These are phyloP conservation scores for Petunia secreta DNA, from an alignment of 257 asterid species.

Conservation along the genomic window DNA sequence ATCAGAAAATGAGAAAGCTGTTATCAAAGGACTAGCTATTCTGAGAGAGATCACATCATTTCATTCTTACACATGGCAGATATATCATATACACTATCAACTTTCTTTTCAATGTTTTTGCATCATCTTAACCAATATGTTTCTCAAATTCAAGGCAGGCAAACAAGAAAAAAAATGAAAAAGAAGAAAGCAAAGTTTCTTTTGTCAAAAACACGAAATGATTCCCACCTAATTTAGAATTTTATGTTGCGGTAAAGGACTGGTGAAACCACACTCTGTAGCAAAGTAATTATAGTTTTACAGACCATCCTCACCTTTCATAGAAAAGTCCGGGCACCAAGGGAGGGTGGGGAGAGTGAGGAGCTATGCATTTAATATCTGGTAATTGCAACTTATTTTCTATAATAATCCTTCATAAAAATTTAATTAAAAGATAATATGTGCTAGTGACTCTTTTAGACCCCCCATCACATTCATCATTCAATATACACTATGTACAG, in stretches of 20 bases:
- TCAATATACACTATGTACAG: not conserved
- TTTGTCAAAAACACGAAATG: not conserved
- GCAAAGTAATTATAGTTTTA: slow-evolving; percentile 6
- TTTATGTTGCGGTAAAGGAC: not conserved
- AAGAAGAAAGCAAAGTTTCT: not conserved
- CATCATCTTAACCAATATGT: slow-evolving; percentile 6
- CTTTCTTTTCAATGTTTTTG: not conserved
- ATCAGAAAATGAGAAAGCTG: not conserved
- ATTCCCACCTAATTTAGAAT: not conserved
- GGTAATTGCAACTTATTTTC: not conserved
- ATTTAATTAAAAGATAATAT: not conserved
- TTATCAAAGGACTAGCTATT: slow-evolving; percentile 5
- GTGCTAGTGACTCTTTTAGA: not conserved
- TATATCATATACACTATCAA: no score
- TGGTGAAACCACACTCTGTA: not conserved
- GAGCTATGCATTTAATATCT: slow-evolving; percentile 3
- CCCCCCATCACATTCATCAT: not conserved
- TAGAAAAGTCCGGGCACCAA: not conserved
- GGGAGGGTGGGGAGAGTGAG: not conserved
- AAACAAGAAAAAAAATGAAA: not conserved
- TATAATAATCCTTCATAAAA: not conserved
- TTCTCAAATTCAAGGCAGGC: not conserved
- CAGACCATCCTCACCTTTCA: not conserved
- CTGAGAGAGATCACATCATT: not conserved
- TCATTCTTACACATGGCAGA: slow-evolving; percentile 5